Base-by-base conservation (phyloP, 768 basidiomycete species). In the Auricularia heimuer region DNA sequence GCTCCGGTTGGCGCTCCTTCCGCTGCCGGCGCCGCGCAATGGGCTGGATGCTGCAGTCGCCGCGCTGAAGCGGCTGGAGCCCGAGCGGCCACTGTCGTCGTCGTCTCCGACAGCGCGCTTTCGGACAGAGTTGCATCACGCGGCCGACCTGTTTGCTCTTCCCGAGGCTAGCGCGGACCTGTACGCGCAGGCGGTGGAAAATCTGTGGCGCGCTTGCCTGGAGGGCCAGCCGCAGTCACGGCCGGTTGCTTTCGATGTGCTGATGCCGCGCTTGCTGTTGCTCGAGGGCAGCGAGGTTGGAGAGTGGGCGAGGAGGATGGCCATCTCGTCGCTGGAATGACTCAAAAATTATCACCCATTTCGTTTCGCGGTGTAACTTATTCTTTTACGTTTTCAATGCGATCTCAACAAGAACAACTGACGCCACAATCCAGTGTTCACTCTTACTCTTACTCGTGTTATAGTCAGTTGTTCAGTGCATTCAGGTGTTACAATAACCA, bases 191-290 rank as follows among this genome's bases (percentile, higher is more conserved):
- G 75, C 74, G 21, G 80, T 88, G 1, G 83, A 87, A 68, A 70
- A 70, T 24, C 78, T 92, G 11, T 87, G 86, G 86, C 75, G 77
- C 58, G 77, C 77, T 0, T 70, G 79, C 21, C 85, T 86, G 84
- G 67, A 70, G 1, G 64, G 75, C 4, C 66, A 73, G 1, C 65
- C 68, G n/a, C 75, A 70, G 39, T 2, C 2, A 8, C 12, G 8
- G 29, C 47, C 69, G 1, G 56, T 47, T 12, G 72, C 75, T 14
- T 88, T 87, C 87, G 80, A 79, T 65, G 72, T 72, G 18, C 70
- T 90, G 65, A 86, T 82, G 2, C 73, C 74, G 42, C 77, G 86
- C 65, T 61, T 89, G 67, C 70, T 90, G 44, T 63, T 85, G 6
- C 88, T 85, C 4, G 75, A 77, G 24, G 72, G 69, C 3, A 75